Evolutionary conservation across 2,329 filamentous ascomycete species (phyloP).

Genomic region (Elsinoe ampelina): DNA sequence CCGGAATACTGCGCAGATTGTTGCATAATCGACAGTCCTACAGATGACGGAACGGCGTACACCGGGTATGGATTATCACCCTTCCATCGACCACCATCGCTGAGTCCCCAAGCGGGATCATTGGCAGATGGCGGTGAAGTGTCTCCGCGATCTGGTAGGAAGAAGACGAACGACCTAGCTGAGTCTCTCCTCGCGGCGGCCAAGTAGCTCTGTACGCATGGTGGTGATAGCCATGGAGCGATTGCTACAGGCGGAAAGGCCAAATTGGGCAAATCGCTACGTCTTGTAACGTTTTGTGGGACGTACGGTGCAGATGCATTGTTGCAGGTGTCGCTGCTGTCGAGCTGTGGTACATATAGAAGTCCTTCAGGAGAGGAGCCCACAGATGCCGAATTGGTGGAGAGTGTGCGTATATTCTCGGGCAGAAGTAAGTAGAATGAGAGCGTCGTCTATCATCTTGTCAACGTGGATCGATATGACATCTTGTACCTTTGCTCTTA

Average conservation of each 20-base stretch:
- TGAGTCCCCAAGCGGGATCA: constrained; percentile 59
- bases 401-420: constrained; percentile 64
- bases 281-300: constrained; percentile 64
- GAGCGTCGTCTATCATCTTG: constrained; percentile 16
- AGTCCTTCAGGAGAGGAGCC: constrained; percentile 64
- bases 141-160: constrained; percentile 35
- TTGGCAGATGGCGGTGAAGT: constrained; percentile 57
- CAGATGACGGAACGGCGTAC: constrained; percentile 64
- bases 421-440: constrained; percentile 2
- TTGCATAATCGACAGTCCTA: constrained; percentile 59
- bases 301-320: constrained; percentile 56
- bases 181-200: constrained; percentile 51
- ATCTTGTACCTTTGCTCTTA: neutral
- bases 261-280: constrained; percentile 52
- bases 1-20: constrained; percentile 70
- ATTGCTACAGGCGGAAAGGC: constrained; percentile 71
- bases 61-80: constrained; percentile 63
- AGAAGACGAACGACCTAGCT: constrained; percentile 52
- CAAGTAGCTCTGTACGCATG: constrained; percentile 68
- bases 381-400: constrained; percentile 53
- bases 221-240: constrained; percentile 71
- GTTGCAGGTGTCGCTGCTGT: constrained; percentile 49
- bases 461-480: neutral
- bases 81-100: constrained; percentile 64
- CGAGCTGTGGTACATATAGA: constrained; percentile 72